phyloP scores from a whole-genome alignment of 805 yeast species.

The Wickerhamiella vanderwaltii region DNA sequence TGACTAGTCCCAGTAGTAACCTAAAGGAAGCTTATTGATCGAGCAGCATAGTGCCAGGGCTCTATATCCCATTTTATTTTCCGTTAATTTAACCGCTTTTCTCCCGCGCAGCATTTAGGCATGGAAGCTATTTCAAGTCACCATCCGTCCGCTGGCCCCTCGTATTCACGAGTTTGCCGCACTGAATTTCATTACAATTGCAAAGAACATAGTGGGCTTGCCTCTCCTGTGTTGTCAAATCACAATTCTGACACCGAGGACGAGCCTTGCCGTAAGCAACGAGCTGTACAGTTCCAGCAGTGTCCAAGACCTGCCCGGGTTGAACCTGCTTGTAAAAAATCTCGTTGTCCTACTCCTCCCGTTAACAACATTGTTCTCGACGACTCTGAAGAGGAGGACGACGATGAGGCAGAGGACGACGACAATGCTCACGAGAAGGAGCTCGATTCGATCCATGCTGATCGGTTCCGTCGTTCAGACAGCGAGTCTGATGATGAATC shows the following conservation, averaged over 20 bases:
- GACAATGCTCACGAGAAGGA: conserved; percentile 3
- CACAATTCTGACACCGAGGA: conserved; percentile 6
- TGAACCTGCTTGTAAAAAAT: conserved; percentile 4
- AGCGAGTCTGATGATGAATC: conserved; percentile 4
- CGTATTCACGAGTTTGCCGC: no score
- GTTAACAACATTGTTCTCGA: conserved; percentile 1
- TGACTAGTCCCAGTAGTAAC: no score
- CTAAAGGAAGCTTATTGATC: no score
- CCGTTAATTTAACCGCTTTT: no score
- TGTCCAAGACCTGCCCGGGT: conserved; percentile 10
- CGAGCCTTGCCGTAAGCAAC: conserved; percentile 8
- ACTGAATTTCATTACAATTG: no score
- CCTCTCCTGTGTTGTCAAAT: conserved; percentile 6
- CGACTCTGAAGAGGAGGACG: conserved; percentile 3
- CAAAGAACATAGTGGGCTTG: conserved; percentile 5
- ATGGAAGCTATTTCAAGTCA: no score
- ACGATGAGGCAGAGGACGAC: conserved; percentile 7
- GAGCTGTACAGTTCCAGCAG: conserved; percentile 8
- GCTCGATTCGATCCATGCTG: conserved; percentile 3
- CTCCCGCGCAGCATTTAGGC: no score
- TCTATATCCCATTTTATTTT: no score
- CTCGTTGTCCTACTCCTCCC: conserved; percentile 11
- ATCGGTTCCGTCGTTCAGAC: conserved; percentile 10
- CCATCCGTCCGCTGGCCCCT: no score
- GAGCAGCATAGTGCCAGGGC: no score